Conservation (phyloP, 768 basidiomycete genomes). For the Leccinellum luteum region DNA sequence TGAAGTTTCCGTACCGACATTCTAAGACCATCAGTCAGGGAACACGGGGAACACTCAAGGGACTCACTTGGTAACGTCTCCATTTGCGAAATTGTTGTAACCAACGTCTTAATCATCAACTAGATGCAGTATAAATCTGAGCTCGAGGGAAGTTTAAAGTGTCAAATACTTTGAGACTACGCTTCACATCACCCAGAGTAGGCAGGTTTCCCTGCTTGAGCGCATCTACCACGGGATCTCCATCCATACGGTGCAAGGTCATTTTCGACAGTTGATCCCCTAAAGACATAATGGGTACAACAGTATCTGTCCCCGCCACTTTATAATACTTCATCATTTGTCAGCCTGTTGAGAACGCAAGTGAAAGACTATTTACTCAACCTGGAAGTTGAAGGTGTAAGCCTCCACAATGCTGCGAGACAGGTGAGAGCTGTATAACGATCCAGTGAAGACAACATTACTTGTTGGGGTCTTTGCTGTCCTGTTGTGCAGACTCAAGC, state of each 20-base stretch:
- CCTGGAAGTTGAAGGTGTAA: conserved; percentile 85
- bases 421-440: conserved; percentile 11
- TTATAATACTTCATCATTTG: conserved; percentile 57
- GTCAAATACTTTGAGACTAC: conserved; percentile 64
- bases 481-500: conserved; percentile 42
- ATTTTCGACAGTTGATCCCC: conserved; percentile 56
- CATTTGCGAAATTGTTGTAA: conserved; percentile 78
- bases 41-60: neutral
- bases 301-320: conserved; percentile 54
- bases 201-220: conserved; percentile 60
- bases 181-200: conserved; percentile 78
- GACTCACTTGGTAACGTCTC: conserved; percentile 71
- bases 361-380: conserved; percentile 19
- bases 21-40: conserved; percentile 38
- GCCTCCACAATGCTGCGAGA: conserved; percentile 73
- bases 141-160: neutral
- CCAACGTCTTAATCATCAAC: conserved; percentile 73
- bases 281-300: conserved; percentile 72
- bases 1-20: conserved; percentile 85
- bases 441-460: conserved; percentile 30
- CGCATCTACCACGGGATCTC: conserved; percentile 62
- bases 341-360: conserved; percentile 3
- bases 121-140: conserved; percentile 28
- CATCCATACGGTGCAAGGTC: conserved; percentile 38
- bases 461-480: conserved; percentile 84